Conservation (phyloP, 192 early-diverging fungal genomes). For the Podila epigama region DNA sequence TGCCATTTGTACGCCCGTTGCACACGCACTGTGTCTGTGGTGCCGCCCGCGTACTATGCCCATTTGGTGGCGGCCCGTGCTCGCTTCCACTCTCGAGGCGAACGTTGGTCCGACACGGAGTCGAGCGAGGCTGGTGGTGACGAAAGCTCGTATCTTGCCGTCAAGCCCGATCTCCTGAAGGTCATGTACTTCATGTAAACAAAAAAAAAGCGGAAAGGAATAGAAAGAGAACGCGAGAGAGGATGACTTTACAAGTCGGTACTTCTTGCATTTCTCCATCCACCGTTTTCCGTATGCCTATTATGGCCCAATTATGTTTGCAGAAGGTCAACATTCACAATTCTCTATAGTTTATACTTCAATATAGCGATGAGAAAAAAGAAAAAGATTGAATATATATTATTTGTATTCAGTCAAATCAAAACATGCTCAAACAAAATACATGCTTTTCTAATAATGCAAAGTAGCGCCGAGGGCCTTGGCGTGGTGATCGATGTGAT, state of each 20-base stretch:
- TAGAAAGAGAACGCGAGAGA: too few species aligned
- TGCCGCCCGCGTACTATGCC: slow-evolving; percentile 93
- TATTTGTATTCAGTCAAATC: too few species aligned
- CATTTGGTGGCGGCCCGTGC: slow-evolving; percentile 89
- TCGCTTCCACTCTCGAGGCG: slow-evolving; percentile 80
- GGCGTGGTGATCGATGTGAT: slow-evolving; percentile 81
- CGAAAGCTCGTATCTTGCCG: slow-evolving; percentile 30
- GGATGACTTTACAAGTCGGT: too few species aligned
- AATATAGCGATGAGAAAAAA: too few species aligned
- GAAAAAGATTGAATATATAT: too few species aligned
- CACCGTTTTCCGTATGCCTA: too few species aligned
- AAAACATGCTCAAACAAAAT: too few species aligned
- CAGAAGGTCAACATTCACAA: too few species aligned
- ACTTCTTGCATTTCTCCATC: too few species aligned
- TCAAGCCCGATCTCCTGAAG: slow-evolving; percentile 33
- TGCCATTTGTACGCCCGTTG: slow-evolving; percentile 93
- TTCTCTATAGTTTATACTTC: too few species aligned
- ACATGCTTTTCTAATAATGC: neutral
- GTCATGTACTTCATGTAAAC: slow-evolving; percentile 44
- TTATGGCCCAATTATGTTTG: too few species aligned
- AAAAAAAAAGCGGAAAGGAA: too few species aligned
- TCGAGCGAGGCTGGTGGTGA: slow-evolving; percentile 7
- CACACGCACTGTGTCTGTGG: slow-evolving; percentile 85
- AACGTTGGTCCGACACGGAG: slow-evolving; percentile 57
- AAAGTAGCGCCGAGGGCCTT: slow-evolving; percentile 48